These are phyloP conservation scores for Haplographium delicatum DNA, from an alignment of 495 filamentous ascomycete species.

Conservation along the genomic window DNA sequence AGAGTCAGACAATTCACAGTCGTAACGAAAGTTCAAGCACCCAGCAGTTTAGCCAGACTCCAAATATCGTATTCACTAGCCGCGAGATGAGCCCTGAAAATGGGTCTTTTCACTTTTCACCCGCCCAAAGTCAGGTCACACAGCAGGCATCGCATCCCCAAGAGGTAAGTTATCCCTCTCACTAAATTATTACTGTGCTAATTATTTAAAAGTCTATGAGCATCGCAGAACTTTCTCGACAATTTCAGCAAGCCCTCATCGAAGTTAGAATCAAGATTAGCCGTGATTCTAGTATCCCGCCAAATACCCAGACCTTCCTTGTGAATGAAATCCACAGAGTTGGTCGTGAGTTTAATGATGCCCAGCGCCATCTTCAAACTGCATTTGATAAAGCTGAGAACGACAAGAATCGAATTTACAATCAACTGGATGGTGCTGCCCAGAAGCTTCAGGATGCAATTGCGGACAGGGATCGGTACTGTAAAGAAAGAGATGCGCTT, in stretches of 20 bases:
- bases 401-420: not conserved
- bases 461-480: not conserved
- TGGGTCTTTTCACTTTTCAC: not conserved
- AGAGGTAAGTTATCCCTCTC: too few species aligned
- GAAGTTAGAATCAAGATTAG: not conserved
- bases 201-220: slow-evolving; percentile 31
- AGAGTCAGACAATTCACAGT: not conserved
- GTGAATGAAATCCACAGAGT: slow-evolving; percentile 7
- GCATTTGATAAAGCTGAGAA: slow-evolving; percentile 4
- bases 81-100: not conserved
- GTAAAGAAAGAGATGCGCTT: slow-evolving; percentile 10
- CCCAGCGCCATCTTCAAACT: slow-evolving; percentile 8
- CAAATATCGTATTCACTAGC: not conserved
- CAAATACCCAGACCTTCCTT: not conserved
- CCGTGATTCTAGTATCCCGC: not conserved
- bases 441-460: not conserved
- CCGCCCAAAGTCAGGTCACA: not conserved
- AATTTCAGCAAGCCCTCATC: not conserved
- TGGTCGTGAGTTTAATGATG: slow-evolving; percentile 10
- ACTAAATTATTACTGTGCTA: not conserved
- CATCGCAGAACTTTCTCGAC: slow-evolving; percentile 23
- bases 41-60: not conserved
- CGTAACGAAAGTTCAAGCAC: not conserved
- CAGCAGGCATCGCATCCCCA: too few species aligned
- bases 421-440: not conserved